Evolutionary conservation across 441 rosid genomes (phyloP).

Genomic region (Cnidoscolus chayamansa): DNA sequence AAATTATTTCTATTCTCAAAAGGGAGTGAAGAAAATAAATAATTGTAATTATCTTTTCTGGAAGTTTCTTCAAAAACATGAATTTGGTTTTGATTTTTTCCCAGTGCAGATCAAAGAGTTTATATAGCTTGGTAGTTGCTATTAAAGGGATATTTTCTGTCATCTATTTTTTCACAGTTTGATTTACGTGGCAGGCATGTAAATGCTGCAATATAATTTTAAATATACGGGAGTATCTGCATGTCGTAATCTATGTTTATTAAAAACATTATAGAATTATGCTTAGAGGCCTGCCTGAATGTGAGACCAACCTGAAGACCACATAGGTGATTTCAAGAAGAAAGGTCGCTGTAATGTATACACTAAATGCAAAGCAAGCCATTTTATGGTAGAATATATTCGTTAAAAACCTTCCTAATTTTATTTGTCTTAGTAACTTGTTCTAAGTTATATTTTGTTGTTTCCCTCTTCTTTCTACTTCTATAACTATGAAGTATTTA

Average conservation of each 20-base stretch:
- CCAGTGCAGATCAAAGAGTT: background rate
- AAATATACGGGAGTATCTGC: background rate
- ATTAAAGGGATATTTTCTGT: background rate
- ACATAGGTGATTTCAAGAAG: background rate
- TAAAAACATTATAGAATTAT: background rate
- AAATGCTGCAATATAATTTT: background rate
- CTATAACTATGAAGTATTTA: no score
- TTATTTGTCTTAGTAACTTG: background rate
- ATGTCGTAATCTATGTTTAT: background rate
- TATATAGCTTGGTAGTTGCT: background rate
- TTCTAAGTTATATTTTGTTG: background rate
- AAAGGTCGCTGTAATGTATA: no score
- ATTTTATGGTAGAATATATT: background rate
- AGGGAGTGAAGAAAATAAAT: background rate
- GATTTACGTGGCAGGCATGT: no score
- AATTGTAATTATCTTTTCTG: background rate
- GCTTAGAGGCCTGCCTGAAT: constrained; percentile 2
- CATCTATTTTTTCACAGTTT: no score
- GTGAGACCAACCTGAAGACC: background rate
- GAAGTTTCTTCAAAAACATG: background rate
- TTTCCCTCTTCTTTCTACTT: no score
- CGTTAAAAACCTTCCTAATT: background rate
- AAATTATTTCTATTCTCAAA: background rate
- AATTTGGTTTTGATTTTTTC: background rate
- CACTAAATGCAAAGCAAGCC: no score